These are phyloP conservation scores for Thielaviopsis euricoi DNA, from an alignment of 2,329 filamentous ascomycete species.

Conservation along the genomic window DNA sequence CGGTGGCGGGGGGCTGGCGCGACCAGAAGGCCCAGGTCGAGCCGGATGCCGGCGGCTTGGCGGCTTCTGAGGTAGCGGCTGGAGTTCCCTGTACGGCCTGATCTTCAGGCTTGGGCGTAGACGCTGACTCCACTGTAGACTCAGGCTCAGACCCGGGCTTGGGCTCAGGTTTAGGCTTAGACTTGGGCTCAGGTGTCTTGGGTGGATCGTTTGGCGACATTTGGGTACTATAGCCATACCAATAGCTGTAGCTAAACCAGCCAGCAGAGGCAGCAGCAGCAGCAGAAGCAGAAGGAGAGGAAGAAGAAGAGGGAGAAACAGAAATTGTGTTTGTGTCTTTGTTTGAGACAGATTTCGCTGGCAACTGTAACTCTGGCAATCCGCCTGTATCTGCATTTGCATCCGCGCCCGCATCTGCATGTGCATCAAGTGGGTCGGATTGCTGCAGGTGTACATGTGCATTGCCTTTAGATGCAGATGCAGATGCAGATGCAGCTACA, in stretches of 20 bases:
- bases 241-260: neutral
- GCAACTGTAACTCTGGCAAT: neutral
- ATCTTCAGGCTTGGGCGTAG: neutral
- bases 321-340: neutral
- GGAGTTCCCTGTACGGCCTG: neutral
- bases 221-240: neutral
- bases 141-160: neutral
- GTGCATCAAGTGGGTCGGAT: neutral
- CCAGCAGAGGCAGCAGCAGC: neutral
- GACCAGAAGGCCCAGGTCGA: constrained; percentile 78
- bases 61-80: constrained; percentile 14
- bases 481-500: neutral
- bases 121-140: neutral
- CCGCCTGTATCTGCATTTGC: neutral
- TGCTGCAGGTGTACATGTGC: neutral
- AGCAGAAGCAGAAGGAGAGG: too few relatives aligned
- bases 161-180: neutral
- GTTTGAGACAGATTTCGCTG: neutral
- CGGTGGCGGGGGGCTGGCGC: constrained; percentile 28
- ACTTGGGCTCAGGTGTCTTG: neutral
- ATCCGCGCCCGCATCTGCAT: neutral
- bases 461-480: neutral
- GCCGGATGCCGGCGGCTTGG: constrained; percentile 22
- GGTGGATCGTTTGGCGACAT: constrained; percentile 11
- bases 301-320: too few relatives aligned